Evolutionary conservation across 306 rosid species (phyloP).

Genomic region (Quercus suber): DNA sequence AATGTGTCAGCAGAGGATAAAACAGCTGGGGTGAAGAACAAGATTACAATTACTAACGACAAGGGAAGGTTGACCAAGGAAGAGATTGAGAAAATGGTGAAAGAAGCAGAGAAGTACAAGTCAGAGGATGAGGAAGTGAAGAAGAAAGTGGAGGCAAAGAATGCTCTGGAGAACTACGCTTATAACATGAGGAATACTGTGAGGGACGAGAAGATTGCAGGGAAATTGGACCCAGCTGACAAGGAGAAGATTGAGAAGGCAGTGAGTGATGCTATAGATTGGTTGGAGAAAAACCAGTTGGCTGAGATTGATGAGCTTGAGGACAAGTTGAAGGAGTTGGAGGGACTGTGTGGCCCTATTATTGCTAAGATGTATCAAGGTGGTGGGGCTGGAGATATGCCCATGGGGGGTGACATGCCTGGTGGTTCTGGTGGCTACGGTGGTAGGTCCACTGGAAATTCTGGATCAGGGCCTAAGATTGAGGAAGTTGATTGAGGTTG

Average conservation of each 20-base stretch:
- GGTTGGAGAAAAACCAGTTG: slow-evolving; percentile 79
- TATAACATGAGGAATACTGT: slow-evolving; percentile 82
- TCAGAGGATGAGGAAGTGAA: slow-evolving; percentile 87
- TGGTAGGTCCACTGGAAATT: slow-evolving; percentile 21
- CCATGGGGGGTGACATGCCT: slow-evolving; percentile 28
- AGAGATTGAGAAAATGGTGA: slow-evolving; percentile 82
- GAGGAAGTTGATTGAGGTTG: slow-evolving; percentile 63
- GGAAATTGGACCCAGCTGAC: slow-evolving; percentile 49
- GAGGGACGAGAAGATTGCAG: slow-evolving; percentile 64
- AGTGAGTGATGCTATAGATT: slow-evolving; percentile 56
- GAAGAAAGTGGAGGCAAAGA: slow-evolving; percentile 87
- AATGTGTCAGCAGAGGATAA: slow-evolving; percentile 81
- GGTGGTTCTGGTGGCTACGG: slow-evolving; percentile 30
- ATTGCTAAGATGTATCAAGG: slow-evolving; percentile 72
- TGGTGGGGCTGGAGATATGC: slow-evolving; percentile 25
- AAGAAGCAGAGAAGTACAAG: slow-evolving; percentile 76
- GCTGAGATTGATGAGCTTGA: slow-evolving; percentile 82
- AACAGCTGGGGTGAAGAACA: slow-evolving; percentile 88
- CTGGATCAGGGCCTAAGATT: slow-evolving; percentile 81
- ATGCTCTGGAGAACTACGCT: slow-evolving; percentile 74
- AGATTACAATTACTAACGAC: slow-evolving; percentile 74
- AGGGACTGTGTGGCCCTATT: slow-evolving; percentile 70
- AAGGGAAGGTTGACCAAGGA: slow-evolving; percentile 83
- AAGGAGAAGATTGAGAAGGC: slow-evolving; percentile 70
- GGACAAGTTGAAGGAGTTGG: slow-evolving; percentile 75